Conservation (phyloP, 1,139 yeast species). For the Yamadazyma triangularis region DNA sequence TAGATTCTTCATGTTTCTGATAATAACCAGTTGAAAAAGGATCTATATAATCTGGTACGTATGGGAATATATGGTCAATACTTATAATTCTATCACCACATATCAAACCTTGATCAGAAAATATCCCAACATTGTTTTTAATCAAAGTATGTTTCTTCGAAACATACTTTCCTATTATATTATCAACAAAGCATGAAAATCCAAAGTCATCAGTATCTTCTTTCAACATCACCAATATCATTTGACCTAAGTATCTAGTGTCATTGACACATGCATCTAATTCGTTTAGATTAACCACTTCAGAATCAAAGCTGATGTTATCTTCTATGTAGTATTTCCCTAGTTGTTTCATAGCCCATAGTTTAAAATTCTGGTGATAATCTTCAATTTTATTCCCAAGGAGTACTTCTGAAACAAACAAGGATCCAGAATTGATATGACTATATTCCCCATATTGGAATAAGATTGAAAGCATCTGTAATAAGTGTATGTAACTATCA, state of each 20-base stretch:
- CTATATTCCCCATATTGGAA: not conserved
- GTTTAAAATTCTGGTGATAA: constrained; percentile 18
- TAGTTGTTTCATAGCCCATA: constrained; percentile 42
- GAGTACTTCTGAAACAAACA: not conserved
- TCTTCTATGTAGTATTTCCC: constrained; percentile 33
- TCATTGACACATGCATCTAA: not conserved
- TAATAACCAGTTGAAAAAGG: not conserved
- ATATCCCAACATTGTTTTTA: too few relatives aligned
- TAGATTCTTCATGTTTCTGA: not conserved
- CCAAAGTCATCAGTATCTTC: constrained; percentile 7
- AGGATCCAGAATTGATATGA: not conserved
- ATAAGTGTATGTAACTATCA: not conserved
- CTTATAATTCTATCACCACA: too few relatives aligned
- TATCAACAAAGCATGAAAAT: constrained; percentile 29
- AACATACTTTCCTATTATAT: constrained; percentile 23
- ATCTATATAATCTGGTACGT: too few relatives aligned
- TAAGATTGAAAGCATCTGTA: not conserved
- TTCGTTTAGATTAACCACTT: constrained; percentile 7
- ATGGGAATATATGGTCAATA: not conserved
- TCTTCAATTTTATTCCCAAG: constrained; percentile 1
- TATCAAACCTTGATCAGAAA: not conserved
- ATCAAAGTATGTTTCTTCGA: not conserved
- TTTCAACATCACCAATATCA: constrained; percentile 11
- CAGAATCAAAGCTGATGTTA: constrained; percentile 1
- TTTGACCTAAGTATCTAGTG: constrained; percentile 5